Conservation (phyloP, 129 eudicot species). For the Pulicaria dysenterica region DNA sequence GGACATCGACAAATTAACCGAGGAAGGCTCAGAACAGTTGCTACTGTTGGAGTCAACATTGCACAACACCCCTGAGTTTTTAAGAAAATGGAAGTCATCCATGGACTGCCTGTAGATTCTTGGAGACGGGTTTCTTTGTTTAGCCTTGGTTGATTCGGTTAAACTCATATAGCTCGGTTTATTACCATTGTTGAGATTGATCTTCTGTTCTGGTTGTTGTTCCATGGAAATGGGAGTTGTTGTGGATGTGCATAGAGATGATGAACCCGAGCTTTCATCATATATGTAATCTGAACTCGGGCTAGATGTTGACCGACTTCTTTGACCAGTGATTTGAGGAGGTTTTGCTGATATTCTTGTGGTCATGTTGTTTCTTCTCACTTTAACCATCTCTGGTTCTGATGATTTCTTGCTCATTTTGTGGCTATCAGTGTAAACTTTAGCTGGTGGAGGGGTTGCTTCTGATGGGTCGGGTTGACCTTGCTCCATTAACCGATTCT, state of each 20-base stretch:
- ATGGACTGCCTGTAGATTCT: conserved; percentile 61
- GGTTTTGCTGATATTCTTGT: conserved; percentile 65
- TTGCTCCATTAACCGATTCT: conserved; percentile 81
- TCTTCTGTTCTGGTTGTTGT: conserved; percentile 49
- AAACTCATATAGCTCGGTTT: conserved; percentile 84
- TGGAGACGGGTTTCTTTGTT: conserved; percentile 56
- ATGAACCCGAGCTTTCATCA: conserved; percentile 78
- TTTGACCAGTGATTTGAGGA: conserved; percentile 40
- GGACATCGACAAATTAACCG: conserved; percentile 55
- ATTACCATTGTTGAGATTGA: conserved; percentile 21
- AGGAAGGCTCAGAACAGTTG: conserved; percentile 51
- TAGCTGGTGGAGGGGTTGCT: conserved; percentile 53
- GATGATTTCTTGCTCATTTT: conserved; percentile 43
- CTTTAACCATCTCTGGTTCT: conserved; percentile 55
- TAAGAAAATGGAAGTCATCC: conserved; percentile 73
- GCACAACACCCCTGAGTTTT: conserved; percentile 39
- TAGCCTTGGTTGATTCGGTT: conserved; percentile 85
- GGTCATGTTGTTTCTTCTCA: conserved; percentile 61
- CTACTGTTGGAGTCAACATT: conserved; percentile 38
- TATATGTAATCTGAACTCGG: conserved; percentile 73
- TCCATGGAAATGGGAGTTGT: conserved; percentile 71
- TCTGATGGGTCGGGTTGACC: conserved; percentile 41
- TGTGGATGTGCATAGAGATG: conserved; percentile 81
- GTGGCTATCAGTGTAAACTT: conserved; percentile 25
- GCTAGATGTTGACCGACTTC: conserved; percentile 67